phyloP scores from a whole-genome alignment of 2,329 filamentous ascomycete species.

The Pseudogymnoascus destructans region DNA sequence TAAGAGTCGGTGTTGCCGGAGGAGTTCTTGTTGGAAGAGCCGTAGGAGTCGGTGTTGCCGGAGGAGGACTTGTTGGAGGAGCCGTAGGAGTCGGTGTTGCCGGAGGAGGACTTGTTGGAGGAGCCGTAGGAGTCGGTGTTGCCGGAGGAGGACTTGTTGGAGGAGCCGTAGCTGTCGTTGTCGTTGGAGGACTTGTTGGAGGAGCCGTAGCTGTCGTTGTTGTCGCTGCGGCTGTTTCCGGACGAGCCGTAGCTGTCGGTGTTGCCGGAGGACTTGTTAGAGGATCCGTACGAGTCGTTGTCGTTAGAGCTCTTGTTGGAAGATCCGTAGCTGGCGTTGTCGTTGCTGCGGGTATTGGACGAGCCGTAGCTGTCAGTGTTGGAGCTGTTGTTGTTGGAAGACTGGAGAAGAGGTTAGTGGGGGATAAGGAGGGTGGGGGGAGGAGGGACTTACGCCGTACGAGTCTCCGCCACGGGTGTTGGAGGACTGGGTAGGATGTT shows the following conservation, averaged over 20 bases:
- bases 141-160: too few species aligned
- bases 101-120: slow-evolving; percentile 4
- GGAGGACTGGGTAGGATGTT: neutral
- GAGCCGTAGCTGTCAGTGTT: slow-evolving; percentile 17
- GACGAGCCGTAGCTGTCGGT: slow-evolving; percentile 16
- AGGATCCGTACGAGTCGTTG: neutral
- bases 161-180: slow-evolving; percentile 17
- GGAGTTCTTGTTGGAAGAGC: slow-evolving; percentile 16
- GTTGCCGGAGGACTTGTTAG: neutral
- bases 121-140: slow-evolving; percentile 16
- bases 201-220: slow-evolving; percentile 10
- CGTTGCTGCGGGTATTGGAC: neutral
- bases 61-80: too few species aligned
- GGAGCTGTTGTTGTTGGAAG: neutral
- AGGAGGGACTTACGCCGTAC: slow-evolving; percentile 12
- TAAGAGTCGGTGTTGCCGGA: slow-evolving; percentile 14
- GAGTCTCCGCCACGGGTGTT: neutral
- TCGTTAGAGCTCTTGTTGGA: neutral
- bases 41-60: slow-evolving; percentile 15
- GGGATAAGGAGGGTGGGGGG: neutral
- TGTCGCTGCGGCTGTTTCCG: slow-evolving; percentile 1
- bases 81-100: too few species aligned
- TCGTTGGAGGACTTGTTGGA: too few species aligned
- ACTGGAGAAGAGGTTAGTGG: neutral
- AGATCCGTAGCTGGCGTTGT: neutral